Evolutionary conservation across 352 stramenopile genomes (phyloP), one percentile per base, ranked within the genome.

Genomic region (Hyaloperonospora arabidopsidis): DNA sequence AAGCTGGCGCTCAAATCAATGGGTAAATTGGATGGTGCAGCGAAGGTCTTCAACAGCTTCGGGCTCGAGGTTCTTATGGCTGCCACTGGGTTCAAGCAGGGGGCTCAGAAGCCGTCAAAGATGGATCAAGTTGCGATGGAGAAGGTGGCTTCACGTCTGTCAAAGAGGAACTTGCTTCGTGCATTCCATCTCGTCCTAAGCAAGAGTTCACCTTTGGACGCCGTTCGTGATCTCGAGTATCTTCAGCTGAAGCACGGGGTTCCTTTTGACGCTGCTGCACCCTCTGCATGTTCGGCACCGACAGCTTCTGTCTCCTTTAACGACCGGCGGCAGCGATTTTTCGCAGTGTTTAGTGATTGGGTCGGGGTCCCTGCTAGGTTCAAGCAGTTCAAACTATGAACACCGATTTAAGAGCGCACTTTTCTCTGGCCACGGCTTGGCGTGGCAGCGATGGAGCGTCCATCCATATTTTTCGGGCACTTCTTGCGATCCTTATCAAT

Each of bases 81-180:
- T 12, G 76, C 75, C 2, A 84, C 67, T 5, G 77, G 77, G 11
- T 74, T 86, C 39, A 84, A 82, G n/a, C 73, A 90, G 46, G 79
- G 79, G 14, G 77, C 79, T 28, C 86, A 88, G 66, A 88, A 87
- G 25, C 56, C 70, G 1, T 66, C 63, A 5, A 74, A 79, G 39
- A 78, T 89, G 71, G 60, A 75, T 53, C 32, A 15, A 13, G 34
- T 32, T 25, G 59, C 63, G 17, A 74, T 79, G 61, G 67, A 80
- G 38, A 68, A 59, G 52, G 75, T 88, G 40, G 61, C 77, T 14
- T 88, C 79, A 32, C 76, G 75, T 19, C 58, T 90, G 36, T 63
- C 72, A 29, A 90, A 88, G 59, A 70, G 65, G 49, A 75, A 66
- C 35, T 54, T 89, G 17, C 78, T 84, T 39, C 60, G 69, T 2